Evolutionary conservation across 2,329 filamentous ascomycete genomes (phyloP), one percentile per base, ranked within the genome.

Genomic region (Penicillium sp.): DNA sequence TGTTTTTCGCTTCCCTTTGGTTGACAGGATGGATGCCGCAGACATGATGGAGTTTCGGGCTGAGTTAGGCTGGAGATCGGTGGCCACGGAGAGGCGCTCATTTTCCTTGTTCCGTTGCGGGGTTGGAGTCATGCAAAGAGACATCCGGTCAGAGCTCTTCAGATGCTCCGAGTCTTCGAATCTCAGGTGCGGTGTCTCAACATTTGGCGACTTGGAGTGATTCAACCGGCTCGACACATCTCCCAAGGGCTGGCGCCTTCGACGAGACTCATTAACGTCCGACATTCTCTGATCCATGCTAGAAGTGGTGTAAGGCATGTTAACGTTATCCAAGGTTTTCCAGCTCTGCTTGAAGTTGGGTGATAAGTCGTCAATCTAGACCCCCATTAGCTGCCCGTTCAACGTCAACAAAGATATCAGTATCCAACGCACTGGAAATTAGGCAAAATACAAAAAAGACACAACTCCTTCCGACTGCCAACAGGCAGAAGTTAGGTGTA

Each of bases 1-100:
- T 11, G 88, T 90, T 75, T 86, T 86, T 43, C 81, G 76, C 59
- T 82, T 80, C 5, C 80, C 77, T 50, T 78, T 80, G 4, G 78
- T 81, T 4, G 79, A 82, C 46, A 79, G 76, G 2, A 81, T 82
- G 6, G 83, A 86, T 0, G 78, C 74, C 2, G 80, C 82, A 1
- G 84, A 85, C 36, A 84, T 76, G 5, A 79, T 76, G 0, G 82
- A 79, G 58, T 78, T 75, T 14, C 77, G 70, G 22, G 84, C 84
- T 25, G 77, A 79, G 19, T 79, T 75, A 14, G 73, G 71, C 25
- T 77, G 71, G 19, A 76, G 73, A 14, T 82, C 77, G 10, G 76
- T 74, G 14, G 81, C 77, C 16, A 80, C 78, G 4, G 82, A 82
- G 8, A 84, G 66, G 28, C 79, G 79, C 58, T 82, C 82, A 67